These are phyloP conservation scores for Emericellopsis cladophorae DNA, from an alignment of 2,329 filamentous ascomycete species.

Conservation along the genomic window DNA sequence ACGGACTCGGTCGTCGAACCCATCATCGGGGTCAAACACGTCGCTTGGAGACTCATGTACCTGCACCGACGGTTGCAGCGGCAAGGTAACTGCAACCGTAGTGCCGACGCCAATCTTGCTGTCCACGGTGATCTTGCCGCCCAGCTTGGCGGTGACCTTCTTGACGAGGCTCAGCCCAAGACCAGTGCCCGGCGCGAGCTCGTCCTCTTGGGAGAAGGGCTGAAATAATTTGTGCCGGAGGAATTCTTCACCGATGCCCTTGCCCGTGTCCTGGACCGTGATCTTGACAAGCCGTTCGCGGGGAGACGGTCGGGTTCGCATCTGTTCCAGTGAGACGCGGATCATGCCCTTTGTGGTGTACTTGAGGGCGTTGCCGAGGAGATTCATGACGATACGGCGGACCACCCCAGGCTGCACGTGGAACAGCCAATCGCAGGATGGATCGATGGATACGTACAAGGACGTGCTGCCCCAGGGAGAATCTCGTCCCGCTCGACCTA, in stretches of 20 bases:
- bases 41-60: too few relatives aligned
- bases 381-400: constrained; percentile 46
- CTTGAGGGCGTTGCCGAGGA: constrained; percentile 51
- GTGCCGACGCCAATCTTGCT: constrained; percentile 26
- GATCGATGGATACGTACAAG: constrained; percentile 37
- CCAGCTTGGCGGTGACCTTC: constrained; percentile 42
- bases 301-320: neutral
- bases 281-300: constrained; percentile 14
- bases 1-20: too few relatives aligned
- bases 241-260: constrained; percentile 52
- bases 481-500: too few relatives aligned
- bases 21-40: too few relatives aligned
- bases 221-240: constrained; percentile 46
- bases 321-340: constrained; percentile 13
- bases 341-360: constrained; percentile 32
- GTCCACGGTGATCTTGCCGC: constrained; percentile 45
- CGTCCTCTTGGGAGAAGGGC: constrained; percentile 52
- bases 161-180: constrained; percentile 54
- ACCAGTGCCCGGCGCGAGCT: constrained; percentile 45
- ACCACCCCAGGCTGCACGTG: constrained; percentile 37
- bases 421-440: constrained; percentile 34
- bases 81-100: constrained; percentile 18
- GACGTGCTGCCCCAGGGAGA: too few relatives aligned
- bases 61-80: constrained; percentile 7
- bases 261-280: constrained; percentile 50